Evolutionary conservation across 805 yeast species (phyloP), one percentile per base, ranked within the genome.

Genomic region (Ogataea populi-albae): DNA sequence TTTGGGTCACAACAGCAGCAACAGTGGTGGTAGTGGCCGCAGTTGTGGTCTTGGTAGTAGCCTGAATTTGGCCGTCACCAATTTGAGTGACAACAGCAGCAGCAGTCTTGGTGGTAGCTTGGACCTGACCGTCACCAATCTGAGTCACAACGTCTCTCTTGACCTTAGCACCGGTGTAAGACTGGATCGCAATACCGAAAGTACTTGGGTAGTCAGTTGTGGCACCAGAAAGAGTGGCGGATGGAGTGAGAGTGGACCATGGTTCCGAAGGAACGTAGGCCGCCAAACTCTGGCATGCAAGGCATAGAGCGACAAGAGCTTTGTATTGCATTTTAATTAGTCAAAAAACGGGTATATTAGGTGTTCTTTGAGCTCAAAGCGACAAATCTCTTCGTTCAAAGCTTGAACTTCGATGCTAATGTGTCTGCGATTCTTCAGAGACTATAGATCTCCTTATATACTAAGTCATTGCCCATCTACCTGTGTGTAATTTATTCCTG

Each of bases 221-320:
- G 43, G 77, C 81, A 52, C 78, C 77, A 8, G 75, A 47, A 41
- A 70, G 69, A 30, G 71, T 53, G 31, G 73, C 74, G 26, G 60
- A 38, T 48, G 93, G 89, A 24, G 88, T 81, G 60, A 83, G 69
- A 37, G 87, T 79, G 36, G 82, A 61, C 84, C 84, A 82, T 50
- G 81, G 78, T 41, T 75, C 81, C 35, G 78, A 60, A 44, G 83
- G 84, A 47, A 77, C 75, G 49, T 73, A 73, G 40, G 86, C 86
- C 34, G 83, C 81, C 34, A 69, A 35, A 22, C 79, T 68, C 12
- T 68, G 41, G n/a, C 75, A 57, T 35, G 71, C 69, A 26, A 76
- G 54, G 46, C 73, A 62, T 34, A 70, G 50, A 35, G 68, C 58
- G 16, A 36, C 34, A 29, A 65, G 37, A 24, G 50, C 34, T 53